These are phyloP conservation scores for Chaetomium sp. DNA, from an alignment of 2,329 filamentous ascomycete genomes.

Conservation along the genomic window DNA sequence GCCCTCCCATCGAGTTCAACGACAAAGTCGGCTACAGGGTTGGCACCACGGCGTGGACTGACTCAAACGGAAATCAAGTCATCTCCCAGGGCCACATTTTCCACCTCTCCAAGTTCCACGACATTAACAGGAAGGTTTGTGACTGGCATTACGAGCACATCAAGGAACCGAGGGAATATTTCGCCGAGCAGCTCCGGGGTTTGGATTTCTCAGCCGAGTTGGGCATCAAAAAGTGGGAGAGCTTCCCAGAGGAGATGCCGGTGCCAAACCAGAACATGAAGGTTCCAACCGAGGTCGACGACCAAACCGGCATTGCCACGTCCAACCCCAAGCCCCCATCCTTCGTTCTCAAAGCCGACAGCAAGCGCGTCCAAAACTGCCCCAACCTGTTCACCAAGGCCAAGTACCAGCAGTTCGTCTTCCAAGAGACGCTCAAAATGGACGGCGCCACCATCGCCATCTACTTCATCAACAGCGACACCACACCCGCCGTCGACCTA, in stretches of 20 bases:
- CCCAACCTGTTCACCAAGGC: constrained; percentile 36
- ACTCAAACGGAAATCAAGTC: constrained; percentile 22
- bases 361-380: constrained; percentile 37
- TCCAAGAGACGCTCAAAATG: constrained; percentile 46
- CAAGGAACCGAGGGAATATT: neutral
- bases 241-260: neutral
- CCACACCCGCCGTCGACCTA: constrained; percentile 20
- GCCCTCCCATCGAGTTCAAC: constrained; percentile 19
- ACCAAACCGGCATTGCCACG: neutral
- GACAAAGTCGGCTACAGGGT: constrained; percentile 33
- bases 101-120: constrained; percentile 16
- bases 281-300: neutral
- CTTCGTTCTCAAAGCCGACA: constrained; percentile 35
- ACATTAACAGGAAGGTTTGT: constrained; percentile 14
- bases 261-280: no score
- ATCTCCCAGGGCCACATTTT: constrained; percentile 32
- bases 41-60: neutral
- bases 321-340: constrained; percentile 26
- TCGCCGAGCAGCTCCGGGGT: constrained; percentile 12
- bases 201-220: constrained; percentile 33
- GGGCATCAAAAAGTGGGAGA: constrained; percentile 35
- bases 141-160: neutral
- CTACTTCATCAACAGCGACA: constrained; percentile 41
- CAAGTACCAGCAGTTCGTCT: constrained; percentile 36
- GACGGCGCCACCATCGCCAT: constrained; percentile 45